Percentiles rank a stretch among this genome's conserved stretches.
Evolutionary conservation across 371 early-diverging fungal species (phyloP).

Genomic region (Apophysomyces trapeziformis): DNA sequence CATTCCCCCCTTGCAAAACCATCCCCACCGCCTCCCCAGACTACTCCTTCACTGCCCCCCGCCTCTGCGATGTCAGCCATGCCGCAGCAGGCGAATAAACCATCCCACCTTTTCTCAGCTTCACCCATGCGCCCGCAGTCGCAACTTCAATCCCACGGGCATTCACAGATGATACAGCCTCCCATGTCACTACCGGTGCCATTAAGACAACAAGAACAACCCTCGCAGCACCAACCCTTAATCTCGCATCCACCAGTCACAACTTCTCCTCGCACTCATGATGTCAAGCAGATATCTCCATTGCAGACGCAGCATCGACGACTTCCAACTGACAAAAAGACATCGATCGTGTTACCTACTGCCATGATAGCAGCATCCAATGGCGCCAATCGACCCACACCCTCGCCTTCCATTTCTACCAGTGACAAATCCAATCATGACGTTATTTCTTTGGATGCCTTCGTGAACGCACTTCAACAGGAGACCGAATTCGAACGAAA

Average conservation of each 20-base stretch:
- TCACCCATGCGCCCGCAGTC: conserved; percentile 34
- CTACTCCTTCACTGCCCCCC: conserved; percentile 17
- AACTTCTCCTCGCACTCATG: conserved; percentile 6
- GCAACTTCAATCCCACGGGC: conserved; percentile 37
- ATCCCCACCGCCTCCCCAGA: conserved; percentile 11
- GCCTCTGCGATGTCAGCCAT: conserved; percentile 12
- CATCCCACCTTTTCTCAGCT: conserved; percentile 21
- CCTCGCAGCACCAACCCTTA: conserved; percentile 19
- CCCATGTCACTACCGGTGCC: conserved; percentile 23
- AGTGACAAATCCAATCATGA: conserved; percentile 12
- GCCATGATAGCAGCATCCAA: background rate
- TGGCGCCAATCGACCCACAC: conserved; percentile 8
- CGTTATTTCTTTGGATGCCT: conserved; percentile 30
- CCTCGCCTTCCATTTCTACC: conserved; percentile 7
- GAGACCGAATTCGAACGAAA: conserved; percentile 48
- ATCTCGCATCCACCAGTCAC: conserved; percentile 7
- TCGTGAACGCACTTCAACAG: conserved; percentile 42
- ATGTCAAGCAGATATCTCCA: conserved; percentile 13
- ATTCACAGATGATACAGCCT: conserved; percentile 25
- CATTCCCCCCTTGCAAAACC: conserved; percentile 3
- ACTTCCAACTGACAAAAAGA: background rate
- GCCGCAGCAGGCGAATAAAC: conserved; percentile 19
- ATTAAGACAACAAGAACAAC: conserved; percentile 14
- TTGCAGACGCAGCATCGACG: conserved; percentile 1
- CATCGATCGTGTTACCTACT: background rate